Percentiles rank a stretch among this genome's conserved stretches.
Evolutionary conservation across 257 asterid species (phyloP).

Genomic region (Ballota nigra): DNA sequence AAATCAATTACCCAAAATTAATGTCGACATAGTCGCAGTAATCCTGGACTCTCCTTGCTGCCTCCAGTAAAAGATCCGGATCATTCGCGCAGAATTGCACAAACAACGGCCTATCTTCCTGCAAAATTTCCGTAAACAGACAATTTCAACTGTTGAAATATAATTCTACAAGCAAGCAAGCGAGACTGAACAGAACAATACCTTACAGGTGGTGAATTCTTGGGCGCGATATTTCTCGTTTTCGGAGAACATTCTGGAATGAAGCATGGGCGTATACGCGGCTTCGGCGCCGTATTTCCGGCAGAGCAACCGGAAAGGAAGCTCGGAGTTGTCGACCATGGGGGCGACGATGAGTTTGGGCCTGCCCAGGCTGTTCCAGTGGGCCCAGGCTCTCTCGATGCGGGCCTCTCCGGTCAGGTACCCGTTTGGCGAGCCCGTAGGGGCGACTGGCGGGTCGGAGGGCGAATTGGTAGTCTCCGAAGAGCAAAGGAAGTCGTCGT

Average conservation of each 20-base stretch:
- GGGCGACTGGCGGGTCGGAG: slow-evolving; percentile 23
- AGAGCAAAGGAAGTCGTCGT: slow-evolving; percentile 52
- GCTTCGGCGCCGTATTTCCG: slow-evolving; percentile 93
- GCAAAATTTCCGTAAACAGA: slow-evolving; percentile 13
- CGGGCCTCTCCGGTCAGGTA: slow-evolving; percentile 63
- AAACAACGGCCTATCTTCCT: slow-evolving; percentile 95
- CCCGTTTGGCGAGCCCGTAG: slow-evolving; percentile 49
- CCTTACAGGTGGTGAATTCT: slow-evolving; percentile 93
- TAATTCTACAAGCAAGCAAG: background rate
- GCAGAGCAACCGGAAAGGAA: slow-evolving; percentile 92
- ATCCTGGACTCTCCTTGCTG: slow-evolving; percentile 86
- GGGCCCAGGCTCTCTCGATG: slow-evolving; percentile 88
- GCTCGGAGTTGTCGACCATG: slow-evolving; percentile 98
- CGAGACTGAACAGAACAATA: slow-evolving; percentile 14
- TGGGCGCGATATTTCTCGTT: slow-evolving; percentile 70
- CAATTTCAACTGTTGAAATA: background rate
- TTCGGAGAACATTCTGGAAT: slow-evolving; percentile 80
- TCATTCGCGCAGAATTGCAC: slow-evolving; percentile 98
- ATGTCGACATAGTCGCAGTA: slow-evolving; percentile 88
- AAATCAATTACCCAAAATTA: slow-evolving; percentile 70
- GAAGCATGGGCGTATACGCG: slow-evolving; percentile 98
- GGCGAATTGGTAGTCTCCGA: slow-evolving; percentile 16
- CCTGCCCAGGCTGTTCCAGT: slow-evolving; percentile 76
- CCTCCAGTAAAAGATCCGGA: slow-evolving; percentile 77
- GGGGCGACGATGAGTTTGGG: slow-evolving; percentile 87